Evolutionary conservation across 139 green algal species (phyloP), one percentile per base, ranked within the genome.

Genomic region (Nannochloris sp.): DNA sequence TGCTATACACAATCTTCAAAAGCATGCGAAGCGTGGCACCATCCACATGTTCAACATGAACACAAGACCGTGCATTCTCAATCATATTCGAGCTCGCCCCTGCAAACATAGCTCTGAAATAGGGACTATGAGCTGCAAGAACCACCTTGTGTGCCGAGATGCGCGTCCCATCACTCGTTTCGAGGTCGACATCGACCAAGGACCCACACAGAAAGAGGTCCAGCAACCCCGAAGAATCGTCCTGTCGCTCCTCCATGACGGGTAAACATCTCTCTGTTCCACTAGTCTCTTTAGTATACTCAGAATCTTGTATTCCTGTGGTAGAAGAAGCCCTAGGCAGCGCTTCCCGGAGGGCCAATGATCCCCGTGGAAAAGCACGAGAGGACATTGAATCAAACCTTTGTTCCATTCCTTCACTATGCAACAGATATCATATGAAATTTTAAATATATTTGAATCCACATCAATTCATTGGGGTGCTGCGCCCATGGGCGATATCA

Each of bases 21-120:
- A 80, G 36, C 40, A 56, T 37, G 37, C 51, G 55, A 56, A 84
- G 20, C 28, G 29, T 65, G 4, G 36, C 29, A 2, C 61, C 62
- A 29, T 63, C 46, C 11, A 84, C 33, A 5, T 75, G 69, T 5
- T 33, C 44, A 11, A 84, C 50, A 12, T 37, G 17, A 17, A 77
- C 49, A 28, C 66, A 20, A 30, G 26, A 28, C 33, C 20, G n/a
- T 4, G 14, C 29, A 28, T 30, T 37, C 33, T 82, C 75, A 13
- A 17, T 33, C 75, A 82, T 82, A 28, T 20, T 6, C 2, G 31
- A 11, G 2, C 75, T 72, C 3, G 68, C 30, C 5, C 78, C 78
- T 1, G 60, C 43, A 20, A 85, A 65, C 3, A 85, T 65, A 2
- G 77, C 78, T 6, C 61, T 44, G 62, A 85, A 85, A 45, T 83